phyloP scores from a whole-genome alignment of 108 stramenopile species.

The Fragilariopsis cylindrus region DNA sequence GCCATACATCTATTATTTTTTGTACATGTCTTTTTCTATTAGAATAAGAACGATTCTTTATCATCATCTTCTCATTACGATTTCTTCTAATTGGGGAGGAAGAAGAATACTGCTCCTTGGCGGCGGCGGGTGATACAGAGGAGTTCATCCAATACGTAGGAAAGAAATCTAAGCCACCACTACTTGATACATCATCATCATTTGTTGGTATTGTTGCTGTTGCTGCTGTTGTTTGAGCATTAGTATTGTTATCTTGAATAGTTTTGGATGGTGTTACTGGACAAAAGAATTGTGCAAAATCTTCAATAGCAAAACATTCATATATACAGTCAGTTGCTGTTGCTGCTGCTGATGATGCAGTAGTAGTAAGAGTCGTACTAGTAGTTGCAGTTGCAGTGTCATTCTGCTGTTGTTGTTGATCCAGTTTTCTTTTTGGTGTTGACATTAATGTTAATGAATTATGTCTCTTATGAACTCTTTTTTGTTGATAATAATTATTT shows the following conservation, averaged over 20 bases:
- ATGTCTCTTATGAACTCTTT: not conserved
- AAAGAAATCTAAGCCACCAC: too few species aligned
- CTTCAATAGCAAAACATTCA: constrained; percentile 12
- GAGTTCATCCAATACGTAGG: too few species aligned
- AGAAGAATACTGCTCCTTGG: too few species aligned
- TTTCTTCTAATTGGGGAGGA: too few species aligned
- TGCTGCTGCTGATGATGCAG: not conserved
- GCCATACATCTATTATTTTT: not conserved
- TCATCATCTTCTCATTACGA: too few species aligned
- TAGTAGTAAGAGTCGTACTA: not conserved
- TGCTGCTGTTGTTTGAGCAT: too few species aligned
- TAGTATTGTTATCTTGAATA: too few species aligned
- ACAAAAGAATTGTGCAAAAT: constrained; percentile 15
- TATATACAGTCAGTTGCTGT: constrained; percentile 6
- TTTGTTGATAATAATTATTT: not conserved
- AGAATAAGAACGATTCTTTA: not conserved
- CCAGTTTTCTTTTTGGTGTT: not conserved
- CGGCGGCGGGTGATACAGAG: too few species aligned
- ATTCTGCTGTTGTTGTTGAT: not conserved
- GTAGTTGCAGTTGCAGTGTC: not conserved
- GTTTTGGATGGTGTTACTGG: constrained; percentile 5
- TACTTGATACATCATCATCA: too few species aligned
- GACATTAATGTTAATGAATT: not conserved
- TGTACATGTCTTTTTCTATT: not conserved
- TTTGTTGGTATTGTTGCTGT: too few species aligned